These are phyloP conservation scores for Pichia eremophila DNA, from an alignment of 805 yeast species.

Conservation along the genomic window DNA sequence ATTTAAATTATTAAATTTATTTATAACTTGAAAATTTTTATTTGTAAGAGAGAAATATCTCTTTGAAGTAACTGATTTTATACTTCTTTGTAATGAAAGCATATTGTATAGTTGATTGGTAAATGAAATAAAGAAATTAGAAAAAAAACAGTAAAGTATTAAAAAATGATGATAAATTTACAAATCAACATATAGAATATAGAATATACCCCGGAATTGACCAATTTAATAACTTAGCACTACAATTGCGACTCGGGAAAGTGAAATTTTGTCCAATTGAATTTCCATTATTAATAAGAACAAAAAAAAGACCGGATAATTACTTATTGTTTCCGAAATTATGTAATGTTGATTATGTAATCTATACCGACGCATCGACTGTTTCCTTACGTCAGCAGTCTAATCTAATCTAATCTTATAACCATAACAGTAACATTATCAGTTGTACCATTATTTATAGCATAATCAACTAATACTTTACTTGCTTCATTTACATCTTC, in stretches of 20 bases:
- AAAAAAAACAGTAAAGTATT: too few relatives aligned
- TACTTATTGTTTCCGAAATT: too few relatives aligned
- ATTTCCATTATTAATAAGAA: too few relatives aligned
- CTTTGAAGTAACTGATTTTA: slow-evolving; percentile 13
- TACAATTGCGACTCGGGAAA: slow-evolving; percentile 7
- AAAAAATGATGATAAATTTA: too few relatives aligned
- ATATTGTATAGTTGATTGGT: slow-evolving; percentile 3
- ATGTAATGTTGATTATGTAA: too few relatives aligned
- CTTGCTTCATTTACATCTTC: slow-evolving; percentile 60
- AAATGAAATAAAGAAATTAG: neutral
- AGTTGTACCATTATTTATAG: slow-evolving; percentile 70
- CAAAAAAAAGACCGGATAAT: too few relatives aligned
- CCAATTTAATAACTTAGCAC: too few relatives aligned
- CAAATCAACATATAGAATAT: too few relatives aligned
- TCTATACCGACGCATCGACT: too few relatives aligned
- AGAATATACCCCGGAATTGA: neutral
- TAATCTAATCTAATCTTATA: slow-evolving; percentile 36
- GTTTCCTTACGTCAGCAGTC: too few relatives aligned
- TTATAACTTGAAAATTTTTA: slow-evolving; percentile 23
- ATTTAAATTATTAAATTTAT: slow-evolving; percentile 32
- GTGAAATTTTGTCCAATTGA: neutral
- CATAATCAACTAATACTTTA: slow-evolving; percentile 54
- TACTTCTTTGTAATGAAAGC: slow-evolving; percentile 20
- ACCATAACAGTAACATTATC: slow-evolving; percentile 95
- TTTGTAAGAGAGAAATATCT: slow-evolving; percentile 25